Conservation (phyloP, 306 rosid genomes). For the Vigna hirtella region DNA sequence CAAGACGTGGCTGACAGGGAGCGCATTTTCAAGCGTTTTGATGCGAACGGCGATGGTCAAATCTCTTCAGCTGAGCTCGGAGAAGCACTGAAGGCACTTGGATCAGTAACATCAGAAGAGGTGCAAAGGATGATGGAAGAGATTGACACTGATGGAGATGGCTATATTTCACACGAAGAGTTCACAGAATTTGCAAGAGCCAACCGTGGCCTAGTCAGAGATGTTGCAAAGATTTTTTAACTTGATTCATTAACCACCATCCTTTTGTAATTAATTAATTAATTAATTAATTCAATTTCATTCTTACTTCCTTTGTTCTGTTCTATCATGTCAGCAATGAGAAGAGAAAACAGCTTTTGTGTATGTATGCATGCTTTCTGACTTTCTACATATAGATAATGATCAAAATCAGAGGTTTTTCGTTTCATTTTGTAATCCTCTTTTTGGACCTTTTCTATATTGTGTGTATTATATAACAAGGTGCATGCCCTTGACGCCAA, state of each 20-base stretch:
- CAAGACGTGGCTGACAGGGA: constrained; percentile 61
- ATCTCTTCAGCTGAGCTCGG: constrained; percentile 79
- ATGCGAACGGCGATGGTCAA: constrained; percentile 71
- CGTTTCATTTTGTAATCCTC: constrained; percentile 34
- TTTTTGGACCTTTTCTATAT: constrained; percentile 2
- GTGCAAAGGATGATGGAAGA: constrained; percentile 76
- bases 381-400: constrained; percentile 10
- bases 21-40: constrained; percentile 72
- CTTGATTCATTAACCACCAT: too few relatives aligned
- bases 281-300: not conserved
- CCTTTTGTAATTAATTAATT: constrained; percentile 27
- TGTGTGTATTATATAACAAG: not conserved
- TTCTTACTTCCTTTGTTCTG: not conserved
- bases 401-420: constrained; percentile 41
- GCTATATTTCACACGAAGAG: constrained; percentile 70
- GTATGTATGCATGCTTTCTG: constrained; percentile 15
- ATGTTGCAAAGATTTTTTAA: constrained; percentile 77
- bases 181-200: constrained; percentile 64
- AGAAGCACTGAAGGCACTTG: constrained; percentile 66
- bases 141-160: constrained; percentile 77
- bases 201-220: constrained; percentile 70
- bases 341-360: constrained; percentile 13
- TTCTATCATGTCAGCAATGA: not conserved
- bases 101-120: constrained; percentile 64
- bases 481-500: not conserved